Percentiles rank a stretch among this genome's conserved stretches.
phyloP scores from a whole-genome alignment of 768 basidiomycete species.

The Agaricus subrufescens region DNA sequence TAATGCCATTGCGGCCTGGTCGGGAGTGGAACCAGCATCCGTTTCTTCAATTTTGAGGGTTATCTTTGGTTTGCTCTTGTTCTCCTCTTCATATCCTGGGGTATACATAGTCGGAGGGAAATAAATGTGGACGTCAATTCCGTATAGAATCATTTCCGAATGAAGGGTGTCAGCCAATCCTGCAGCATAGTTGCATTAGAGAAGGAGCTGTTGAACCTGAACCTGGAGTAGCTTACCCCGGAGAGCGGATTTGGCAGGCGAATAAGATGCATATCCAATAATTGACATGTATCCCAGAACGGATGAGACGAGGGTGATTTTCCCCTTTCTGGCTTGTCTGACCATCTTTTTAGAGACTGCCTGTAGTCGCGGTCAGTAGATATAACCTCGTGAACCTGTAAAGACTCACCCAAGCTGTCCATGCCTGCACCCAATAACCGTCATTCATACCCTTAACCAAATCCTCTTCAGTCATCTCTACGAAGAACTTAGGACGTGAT shows the following conservation, averaged over 20 bases:
- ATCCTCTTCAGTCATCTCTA: constrained; percentile 61
- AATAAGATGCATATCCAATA: constrained; percentile 74
- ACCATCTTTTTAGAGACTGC: constrained; percentile 65
- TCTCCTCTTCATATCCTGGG: constrained; percentile 74
- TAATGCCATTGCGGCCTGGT: constrained; percentile 54
- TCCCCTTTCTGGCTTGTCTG: constrained; percentile 50
- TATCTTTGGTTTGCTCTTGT: constrained; percentile 71
- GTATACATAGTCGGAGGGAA: constrained; percentile 80
- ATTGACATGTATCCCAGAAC: constrained; percentile 72
- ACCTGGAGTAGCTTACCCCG: constrained; percentile 46
- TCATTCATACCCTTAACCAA: constrained; percentile 43
- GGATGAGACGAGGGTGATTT: constrained; percentile 74
- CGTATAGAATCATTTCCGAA: constrained; percentile 75
- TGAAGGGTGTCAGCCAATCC: constrained; percentile 82
- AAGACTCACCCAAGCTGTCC: constrained; percentile 47
- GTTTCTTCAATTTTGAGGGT: constrained; percentile 69
- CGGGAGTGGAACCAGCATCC: constrained; percentile 61
- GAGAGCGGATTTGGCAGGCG: constrained; percentile 82
- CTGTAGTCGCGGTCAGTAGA: constrained; percentile 28
- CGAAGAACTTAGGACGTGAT: constrained; percentile 65
- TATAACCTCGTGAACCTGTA: background rate
- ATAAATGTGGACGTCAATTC: constrained; percentile 74
- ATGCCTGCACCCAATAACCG: constrained; percentile 49
- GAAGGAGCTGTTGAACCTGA: background rate
- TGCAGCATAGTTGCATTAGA: constrained; percentile 21